Base-by-base conservation (phyloP, 768 basidiomycete species). In the Dendrothele bispora region DNA sequence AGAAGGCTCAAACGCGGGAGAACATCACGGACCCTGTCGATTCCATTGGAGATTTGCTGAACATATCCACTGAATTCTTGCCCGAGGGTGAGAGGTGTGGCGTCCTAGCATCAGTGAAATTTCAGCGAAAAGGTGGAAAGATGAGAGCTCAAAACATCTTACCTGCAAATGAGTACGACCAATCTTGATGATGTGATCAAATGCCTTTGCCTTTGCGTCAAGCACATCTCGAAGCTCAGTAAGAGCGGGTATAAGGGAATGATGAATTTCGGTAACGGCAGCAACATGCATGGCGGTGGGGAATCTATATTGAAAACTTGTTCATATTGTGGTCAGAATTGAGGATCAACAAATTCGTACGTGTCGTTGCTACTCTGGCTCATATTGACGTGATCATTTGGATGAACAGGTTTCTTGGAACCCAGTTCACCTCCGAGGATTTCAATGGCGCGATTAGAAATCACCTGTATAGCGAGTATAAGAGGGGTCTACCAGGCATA, bases 21-120 rank as follows among this genome's bases (percentile, higher is more conserved):
- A 26, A 86, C 85, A 48, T 71, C 83, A 63, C 88, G 81, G 45
- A 92, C 77, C 39, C 97, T 84, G 43, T 82, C 87, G 53, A 98
- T 93, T 53, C 89, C 90, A 66, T 95, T 94, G 17, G 85, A 75
- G 45, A 98, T 66, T 69, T 99, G 97, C 63, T 94, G 90, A 12
- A 94, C 97, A 69, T 99, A 99, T 30, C 97, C 97, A 48, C 89
- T 91, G 72, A 99, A 98, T 71, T 99, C 97, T 73, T 98, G 97
- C n/a, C 97, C 97, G 30, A 99, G 84, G 15, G 97, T 98, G 55
- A 99, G 70, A 10, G 97, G 97, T 0, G 97, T 98, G 4, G 97
- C 97, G 68, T 99, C 97, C 86, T 97, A 63, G 17, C 49, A 41
- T 45, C 45, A 47, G 7, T 27, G 5, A 43, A 2, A 43, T 15